A percentile compares a stretch with the other conserved stretches of the same genome.
phyloP scores from a whole-genome alignment of 805 yeast species.

The Cyberlindnera galapagoensis region DNA sequence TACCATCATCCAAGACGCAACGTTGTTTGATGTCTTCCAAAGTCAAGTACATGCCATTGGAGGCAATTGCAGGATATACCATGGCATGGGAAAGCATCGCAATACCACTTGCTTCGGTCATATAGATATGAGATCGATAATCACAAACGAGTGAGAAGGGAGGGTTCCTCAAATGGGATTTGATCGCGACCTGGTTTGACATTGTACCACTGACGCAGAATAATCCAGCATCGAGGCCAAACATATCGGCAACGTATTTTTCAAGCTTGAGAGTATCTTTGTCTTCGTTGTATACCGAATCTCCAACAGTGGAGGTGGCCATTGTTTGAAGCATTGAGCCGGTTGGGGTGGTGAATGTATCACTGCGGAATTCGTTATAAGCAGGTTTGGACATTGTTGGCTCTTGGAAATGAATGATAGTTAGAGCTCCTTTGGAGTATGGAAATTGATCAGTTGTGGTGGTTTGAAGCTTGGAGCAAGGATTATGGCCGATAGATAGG shows the following conservation, averaged over 20 bases:
- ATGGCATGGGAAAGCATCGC: constrained; percentile 88
- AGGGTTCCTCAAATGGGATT: constrained; percentile 74
- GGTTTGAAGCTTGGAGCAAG: too few species aligned
- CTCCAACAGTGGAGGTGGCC: constrained; percentile 60
- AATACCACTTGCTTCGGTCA: constrained; percentile 86
- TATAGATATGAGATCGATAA: constrained; percentile 74
- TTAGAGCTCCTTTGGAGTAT: too few species aligned
- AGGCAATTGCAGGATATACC: constrained; percentile 78
- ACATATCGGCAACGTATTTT: constrained; percentile 50
- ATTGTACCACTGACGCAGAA: constrained; percentile 87
- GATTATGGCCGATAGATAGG: too few species aligned
- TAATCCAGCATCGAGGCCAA: constrained; percentile 77
- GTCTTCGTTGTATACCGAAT: constrained; percentile 87
- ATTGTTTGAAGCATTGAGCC: constrained; percentile 61
- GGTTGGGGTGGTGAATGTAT: constrained; percentile 89
- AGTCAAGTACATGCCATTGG: constrained; percentile 71
- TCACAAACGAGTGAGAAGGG: constrained; percentile 86
- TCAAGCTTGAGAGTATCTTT: constrained; percentile 60
- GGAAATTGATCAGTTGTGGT: too few species aligned
- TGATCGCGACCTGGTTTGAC: constrained; percentile 80
- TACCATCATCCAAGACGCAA: constrained; percentile 66
- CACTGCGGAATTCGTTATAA: constrained; percentile 57
- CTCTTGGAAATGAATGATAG: too few species aligned
- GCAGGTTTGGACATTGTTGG: too few species aligned
- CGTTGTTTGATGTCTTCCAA: constrained; percentile 67